Evolutionary conservation across 164 flowering plant genomes (phyloP).

Genomic region (Warburgia ugandensis): DNA sequence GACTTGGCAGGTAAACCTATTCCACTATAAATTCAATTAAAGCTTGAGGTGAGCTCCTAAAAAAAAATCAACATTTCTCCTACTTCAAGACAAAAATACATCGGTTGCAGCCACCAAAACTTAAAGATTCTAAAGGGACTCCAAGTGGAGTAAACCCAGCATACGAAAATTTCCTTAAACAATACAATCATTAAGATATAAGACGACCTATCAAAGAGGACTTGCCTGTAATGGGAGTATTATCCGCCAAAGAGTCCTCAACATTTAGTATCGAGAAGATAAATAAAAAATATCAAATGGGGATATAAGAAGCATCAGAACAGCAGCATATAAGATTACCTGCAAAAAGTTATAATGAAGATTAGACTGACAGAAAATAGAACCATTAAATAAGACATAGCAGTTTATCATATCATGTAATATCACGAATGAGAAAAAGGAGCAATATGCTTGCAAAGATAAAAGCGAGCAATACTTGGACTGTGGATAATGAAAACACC

Average conservation of each 20-base stretch:
- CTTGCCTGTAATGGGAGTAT: constrained; percentile 83
- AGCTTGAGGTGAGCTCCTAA: not conserved
- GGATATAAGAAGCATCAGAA: constrained; percentile 60
- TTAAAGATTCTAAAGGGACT: not conserved
- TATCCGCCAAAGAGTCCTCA: constrained; percentile 88
- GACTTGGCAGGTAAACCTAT: not conserved
- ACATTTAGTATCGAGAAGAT: constrained; percentile 77
- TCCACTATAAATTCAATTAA: not conserved
- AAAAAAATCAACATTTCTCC: not conserved
- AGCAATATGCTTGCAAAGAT: too few species aligned
- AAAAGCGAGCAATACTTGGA: too few species aligned
- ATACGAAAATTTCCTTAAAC: too few species aligned
- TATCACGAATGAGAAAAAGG: too few species aligned
- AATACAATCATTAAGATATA: too few species aligned
- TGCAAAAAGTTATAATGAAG: constrained; percentile 34
- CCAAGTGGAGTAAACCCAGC: not conserved
- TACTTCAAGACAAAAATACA: not conserved
- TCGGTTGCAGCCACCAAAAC: not conserved
- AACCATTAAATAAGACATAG: too few species aligned
- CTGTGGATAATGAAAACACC: too few species aligned
- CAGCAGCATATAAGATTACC: constrained; percentile 78
- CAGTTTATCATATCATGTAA: too few species aligned
- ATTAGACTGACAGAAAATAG: too few species aligned
- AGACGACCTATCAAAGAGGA: too few species aligned
- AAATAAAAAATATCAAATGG: constrained; percentile 92